Percentiles rank a stretch among this genome's conserved stretches.
Conservation (phyloP, 2,329 filamentous ascomycete genomes). For the Alternaria postmessia region DNA sequence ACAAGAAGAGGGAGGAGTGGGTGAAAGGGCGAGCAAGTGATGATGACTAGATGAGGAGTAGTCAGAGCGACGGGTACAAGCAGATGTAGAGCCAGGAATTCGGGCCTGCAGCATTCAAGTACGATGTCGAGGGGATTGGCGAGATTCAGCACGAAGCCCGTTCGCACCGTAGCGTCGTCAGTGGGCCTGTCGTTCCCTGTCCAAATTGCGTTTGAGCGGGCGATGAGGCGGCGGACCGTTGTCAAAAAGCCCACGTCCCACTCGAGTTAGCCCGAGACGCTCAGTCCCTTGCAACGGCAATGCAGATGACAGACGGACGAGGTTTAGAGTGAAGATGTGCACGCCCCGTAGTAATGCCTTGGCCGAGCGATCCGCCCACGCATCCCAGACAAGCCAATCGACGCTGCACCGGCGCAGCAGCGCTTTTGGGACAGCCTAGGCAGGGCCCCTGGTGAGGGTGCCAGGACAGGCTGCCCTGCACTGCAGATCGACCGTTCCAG, state of each 20-base stretch:
- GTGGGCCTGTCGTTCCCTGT: constrained; percentile 45
- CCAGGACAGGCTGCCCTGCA: constrained; percentile 53
- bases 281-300: constrained; percentile 51
- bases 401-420: constrained; percentile 49
- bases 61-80: constrained; percentile 35
- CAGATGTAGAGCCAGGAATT: constrained; percentile 46
- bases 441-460: constrained; percentile 32
- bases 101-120: constrained; percentile 52
- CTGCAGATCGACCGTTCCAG: constrained; percentile 51
- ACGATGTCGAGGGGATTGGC: constrained; percentile 43
- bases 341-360: constrained; percentile 44
- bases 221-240: constrained; percentile 50
- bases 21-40: constrained; percentile 23
- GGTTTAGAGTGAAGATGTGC: constrained; percentile 44
- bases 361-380: constrained; percentile 48
- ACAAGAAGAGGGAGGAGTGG: constrained; percentile 23
- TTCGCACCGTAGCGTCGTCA: constrained; percentile 44
- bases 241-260: constrained; percentile 44
- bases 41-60: constrained; percentile 34
- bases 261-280: constrained; percentile 38
- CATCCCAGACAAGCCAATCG: constrained; percentile 48
- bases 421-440: constrained; percentile 46
- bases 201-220: constrained; percentile 47
- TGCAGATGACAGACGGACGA: constrained; percentile 48
- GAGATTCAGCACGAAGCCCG: constrained; percentile 47